phyloP scores from a whole-genome alignment of 2,329 filamentous ascomycete species.

The Beauveria sp. region DNA sequence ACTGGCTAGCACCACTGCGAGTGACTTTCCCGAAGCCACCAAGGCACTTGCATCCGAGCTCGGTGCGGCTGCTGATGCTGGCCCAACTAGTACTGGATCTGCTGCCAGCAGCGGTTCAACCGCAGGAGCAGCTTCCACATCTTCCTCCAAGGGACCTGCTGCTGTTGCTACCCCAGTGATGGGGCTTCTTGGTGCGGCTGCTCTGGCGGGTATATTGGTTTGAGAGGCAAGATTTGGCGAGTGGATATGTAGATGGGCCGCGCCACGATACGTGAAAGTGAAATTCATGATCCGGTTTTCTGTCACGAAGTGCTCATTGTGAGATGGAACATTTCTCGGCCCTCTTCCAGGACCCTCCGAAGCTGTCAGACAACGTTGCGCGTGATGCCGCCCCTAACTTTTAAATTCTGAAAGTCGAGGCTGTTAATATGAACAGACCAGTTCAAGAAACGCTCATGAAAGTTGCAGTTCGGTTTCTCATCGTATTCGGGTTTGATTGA shows the following conservation, averaged over 20 bases:
- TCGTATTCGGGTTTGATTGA: too few species aligned
- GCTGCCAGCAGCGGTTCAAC: conserved; percentile 1
- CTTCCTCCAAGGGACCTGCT: conserved; percentile 5
- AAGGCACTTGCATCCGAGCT: conserved; percentile 10
- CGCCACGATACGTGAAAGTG: too few species aligned
- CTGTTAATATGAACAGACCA: too few species aligned
- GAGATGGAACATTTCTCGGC: background rate
- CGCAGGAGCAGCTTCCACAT: conserved; percentile 1
- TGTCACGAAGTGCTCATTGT: background rate
- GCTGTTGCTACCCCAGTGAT: conserved; percentile 6
- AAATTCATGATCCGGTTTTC: too few species aligned
- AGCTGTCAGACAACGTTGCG: too few species aligned
- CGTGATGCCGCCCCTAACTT: too few species aligned
- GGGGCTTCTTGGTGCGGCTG: conserved; percentile 7
- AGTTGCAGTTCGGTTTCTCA: too few species aligned
- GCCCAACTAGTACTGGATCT: background rate
- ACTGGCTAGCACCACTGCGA: background rate
- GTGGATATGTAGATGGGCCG: background rate
- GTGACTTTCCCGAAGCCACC: conserved; percentile 4
- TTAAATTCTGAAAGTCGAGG: too few species aligned
- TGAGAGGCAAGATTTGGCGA: background rate
- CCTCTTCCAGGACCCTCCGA: too few species aligned
- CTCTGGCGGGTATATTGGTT: conserved; percentile 2
- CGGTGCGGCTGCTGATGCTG: background rate
- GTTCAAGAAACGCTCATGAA: too few species aligned